These are phyloP conservation scores for Escovopsis sp. DNA, from an alignment of 2,329 filamentous ascomycete genomes.

Conservation along the genomic window DNA sequence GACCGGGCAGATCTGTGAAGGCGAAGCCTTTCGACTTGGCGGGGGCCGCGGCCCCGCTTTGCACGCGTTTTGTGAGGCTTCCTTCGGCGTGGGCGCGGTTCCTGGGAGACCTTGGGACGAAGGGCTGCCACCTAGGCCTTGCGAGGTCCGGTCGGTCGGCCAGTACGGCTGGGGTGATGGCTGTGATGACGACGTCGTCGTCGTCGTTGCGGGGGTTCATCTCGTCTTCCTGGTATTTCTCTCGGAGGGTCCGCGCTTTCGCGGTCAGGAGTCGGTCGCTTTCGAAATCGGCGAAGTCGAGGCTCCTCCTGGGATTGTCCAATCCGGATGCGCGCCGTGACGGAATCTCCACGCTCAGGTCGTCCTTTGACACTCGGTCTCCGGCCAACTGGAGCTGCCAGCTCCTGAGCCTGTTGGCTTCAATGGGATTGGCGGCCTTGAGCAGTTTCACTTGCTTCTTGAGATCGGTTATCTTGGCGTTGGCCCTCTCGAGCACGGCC, in stretches of 20 bases:
- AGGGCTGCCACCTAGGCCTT: conserved; percentile 26
- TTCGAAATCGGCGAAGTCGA: conserved; percentile 13
- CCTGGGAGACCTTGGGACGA: conserved; percentile 26
- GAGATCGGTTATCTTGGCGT: conserved; percentile 40
- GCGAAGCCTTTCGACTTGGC: conserved; percentile 11
- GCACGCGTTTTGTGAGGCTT: conserved; percentile 16
- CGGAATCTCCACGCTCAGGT: neutral
- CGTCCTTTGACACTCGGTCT: conserved; percentile 6
- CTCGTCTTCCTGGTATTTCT: conserved; percentile 21
- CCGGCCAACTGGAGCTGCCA: conserved; percentile 15
- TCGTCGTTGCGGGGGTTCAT: conserved; percentile 6
- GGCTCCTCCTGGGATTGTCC: conserved; percentile 11
- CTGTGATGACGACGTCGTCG: conserved; percentile 7
- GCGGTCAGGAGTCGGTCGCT: conserved; percentile 6
- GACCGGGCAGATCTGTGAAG: conserved; percentile 14
- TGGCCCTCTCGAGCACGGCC: conserved; percentile 39
- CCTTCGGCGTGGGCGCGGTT: conserved; percentile 23
- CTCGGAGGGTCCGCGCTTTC: conserved; percentile 17
- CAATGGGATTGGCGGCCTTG: conserved; percentile 16
- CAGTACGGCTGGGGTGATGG: conserved; percentile 7
- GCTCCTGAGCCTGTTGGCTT: conserved; percentile 14
- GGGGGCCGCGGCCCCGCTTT: conserved; percentile 12
- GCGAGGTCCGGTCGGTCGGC: conserved; percentile 15
- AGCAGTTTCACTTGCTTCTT: conserved; percentile 37
- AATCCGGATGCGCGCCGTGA: neutral